phyloP scores from a whole-genome alignment of 2,329 filamentous ascomycete genomes.

The Apiospora phragmitis region DNA sequence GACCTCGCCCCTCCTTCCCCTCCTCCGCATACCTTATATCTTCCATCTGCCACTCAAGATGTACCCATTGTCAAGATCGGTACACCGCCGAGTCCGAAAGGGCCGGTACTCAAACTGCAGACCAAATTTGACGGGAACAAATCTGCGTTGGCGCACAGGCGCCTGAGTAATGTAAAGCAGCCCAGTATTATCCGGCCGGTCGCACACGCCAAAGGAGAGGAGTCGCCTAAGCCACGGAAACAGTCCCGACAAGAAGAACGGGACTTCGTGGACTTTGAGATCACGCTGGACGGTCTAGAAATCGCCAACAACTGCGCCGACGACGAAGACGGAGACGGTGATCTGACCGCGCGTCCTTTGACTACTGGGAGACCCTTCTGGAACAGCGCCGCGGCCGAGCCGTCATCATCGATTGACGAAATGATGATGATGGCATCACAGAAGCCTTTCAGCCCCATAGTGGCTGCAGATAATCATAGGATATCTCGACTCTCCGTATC shows the following conservation, averaged over 20 bases:
- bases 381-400: constrained; percentile 10
- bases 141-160: neutral
- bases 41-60: neutral
- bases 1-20: neutral
- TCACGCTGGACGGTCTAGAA: constrained; percentile 20
- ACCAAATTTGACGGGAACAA: constrained; percentile 38
- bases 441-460: constrained; percentile 19
- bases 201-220: neutral
- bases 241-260: neutral
- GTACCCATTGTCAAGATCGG: constrained; percentile 15
- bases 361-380: constrained; percentile 26
- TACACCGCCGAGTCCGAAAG: constrained; percentile 23
- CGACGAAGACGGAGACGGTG: constrained; percentile 35
- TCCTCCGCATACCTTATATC: neutral
- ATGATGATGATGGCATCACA: constrained; percentile 31
- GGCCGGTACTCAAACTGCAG: constrained; percentile 41
- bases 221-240: neutral
- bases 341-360: constrained; percentile 36
- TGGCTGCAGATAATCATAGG: neutral
- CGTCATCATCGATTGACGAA: constrained; percentile 43
- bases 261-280: constrained; percentile 20
- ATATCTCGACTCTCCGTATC: constrained; percentile 17
- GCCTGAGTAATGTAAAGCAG: constrained; percentile 1
- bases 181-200: neutral
- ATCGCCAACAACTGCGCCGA: constrained; percentile 16